Base-by-base conservation (phyloP, 805 yeast species). In the Teunomyces tritomae region DNA sequence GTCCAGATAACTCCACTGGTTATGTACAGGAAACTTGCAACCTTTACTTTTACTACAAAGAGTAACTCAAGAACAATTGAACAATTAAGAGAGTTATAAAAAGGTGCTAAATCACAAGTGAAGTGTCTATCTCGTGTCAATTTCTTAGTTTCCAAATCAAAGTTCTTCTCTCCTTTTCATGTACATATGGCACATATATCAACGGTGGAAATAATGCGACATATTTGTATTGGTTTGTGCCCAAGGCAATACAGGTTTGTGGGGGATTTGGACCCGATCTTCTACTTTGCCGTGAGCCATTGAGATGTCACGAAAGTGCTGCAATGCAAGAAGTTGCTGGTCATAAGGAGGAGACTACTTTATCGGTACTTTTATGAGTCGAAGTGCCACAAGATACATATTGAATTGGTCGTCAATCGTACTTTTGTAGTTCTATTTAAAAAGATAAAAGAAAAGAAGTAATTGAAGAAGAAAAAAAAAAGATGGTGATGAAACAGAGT, bases 151-250 rank as follows among this genome's bases (percentile, higher is more conserved):
- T 3, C 24, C 24, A 20, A 2, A 6, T 20, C 24, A 20, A 1
- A 6, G 5, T 5, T 28, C n/a, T 10, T 37, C 37, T 9, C 39
- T 40, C 33, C 13, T 39, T 13, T 20, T 16, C 27, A 47, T 17
- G 14, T 33, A 32, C 26, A 43, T 28, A 11, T 56, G 50, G 43
- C 63, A 64, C 14, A 62, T 46, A 49, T 58, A 55, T 7, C 44
- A 28, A 30, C 47, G 53, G 45, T 63, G 69, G 17, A 57, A 45
- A 48, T 61, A 64, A 26, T 50, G 61, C 26, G 61, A 57, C 55
- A 63, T 46, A 35, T 51, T 48, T 28, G 69, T 64, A 46, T 60
- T 63, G 14, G 69, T 64, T 34, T 52, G 55, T 24, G 52, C 56
- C 10, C 17, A 20, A 1, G 66, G 67, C 20, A 58, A 14, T 24